Evolutionary conservation across 2,329 filamentous ascomycete species (phyloP), one percentile per base, ranked within the genome.

Genomic region (Botrytis fabae): DNA sequence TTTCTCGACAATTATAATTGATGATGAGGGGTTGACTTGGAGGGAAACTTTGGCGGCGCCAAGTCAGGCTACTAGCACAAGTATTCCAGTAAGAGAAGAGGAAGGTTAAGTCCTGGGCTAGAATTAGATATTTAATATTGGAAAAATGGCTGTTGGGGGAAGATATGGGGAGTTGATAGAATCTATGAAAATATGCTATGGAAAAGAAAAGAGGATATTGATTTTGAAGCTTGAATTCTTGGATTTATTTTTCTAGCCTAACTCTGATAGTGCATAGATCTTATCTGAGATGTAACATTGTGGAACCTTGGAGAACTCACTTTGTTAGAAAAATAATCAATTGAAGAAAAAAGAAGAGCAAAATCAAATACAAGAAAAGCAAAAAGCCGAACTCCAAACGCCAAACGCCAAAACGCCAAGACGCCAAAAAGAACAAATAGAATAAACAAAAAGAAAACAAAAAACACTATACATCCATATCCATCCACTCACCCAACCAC

Each of bases 121-220:
- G 6, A 61, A 40, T 40, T 35, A 25, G 12, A 61, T n/a, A n/a
- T 18, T 14, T 28, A 28, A 3, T 14, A 18, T 51, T 51, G 48
- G 10, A 51, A 28, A 28, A 12, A 54, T 28, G 0, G n/a, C n/a
- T 28, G 4, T 57, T n/a, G 2, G 28, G 3, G n/a, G 6, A 8
- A 32, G 51, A 28, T 2, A 28, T 16, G 14, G 7, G 14, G 1
- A 28, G 2, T 0, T 57, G 6, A 9, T 18, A 2, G 1, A 1
- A 9, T 57, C 51, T 57, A 32, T 0, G 6, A 12, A 18, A 16
- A 4, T n/a, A 7, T 5, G 1, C 32, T 32, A 2, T 32, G 32
- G 32, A 32, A 32, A 32, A 32, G 32, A 32, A 32, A 32, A 32
- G 32, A 32, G 28, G 28, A 28, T 28, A 28, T 28, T 28, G 2